These are phyloP conservation scores for Pythium phragmitis DNA, from an alignment of 352 stramenopile species.

Conservation along the genomic window DNA sequence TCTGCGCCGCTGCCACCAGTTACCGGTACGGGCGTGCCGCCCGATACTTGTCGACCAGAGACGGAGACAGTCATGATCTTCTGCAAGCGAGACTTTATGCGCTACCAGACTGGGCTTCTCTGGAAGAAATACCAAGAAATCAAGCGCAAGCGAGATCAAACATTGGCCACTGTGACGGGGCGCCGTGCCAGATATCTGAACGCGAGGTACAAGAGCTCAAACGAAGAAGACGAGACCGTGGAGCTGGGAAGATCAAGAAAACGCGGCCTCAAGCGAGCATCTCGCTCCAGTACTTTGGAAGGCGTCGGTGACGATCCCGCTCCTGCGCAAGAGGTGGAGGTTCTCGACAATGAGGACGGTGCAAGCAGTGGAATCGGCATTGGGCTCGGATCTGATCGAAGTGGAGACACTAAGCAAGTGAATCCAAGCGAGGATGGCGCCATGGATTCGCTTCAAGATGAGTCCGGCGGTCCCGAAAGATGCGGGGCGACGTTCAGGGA, in stretches of 20 bases:
- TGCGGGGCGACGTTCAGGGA: too few relatives aligned
- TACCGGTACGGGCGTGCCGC: background rate
- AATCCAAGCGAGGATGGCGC: too few relatives aligned
- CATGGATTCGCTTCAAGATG: too few relatives aligned
- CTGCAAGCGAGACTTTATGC: slow-evolving; percentile 79
- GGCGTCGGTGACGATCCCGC: background rate
- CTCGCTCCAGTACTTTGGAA: background rate
- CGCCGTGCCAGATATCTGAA: slow-evolving; percentile 25
- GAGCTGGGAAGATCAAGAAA: background rate
- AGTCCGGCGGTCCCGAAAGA: too few relatives aligned
- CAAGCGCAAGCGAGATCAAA: slow-evolving; percentile 30
- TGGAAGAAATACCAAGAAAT: slow-evolving; percentile 79
- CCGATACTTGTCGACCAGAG: slow-evolving; percentile 11
- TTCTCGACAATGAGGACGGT: too few relatives aligned
- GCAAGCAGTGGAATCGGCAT: too few relatives aligned
- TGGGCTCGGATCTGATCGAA: too few relatives aligned
- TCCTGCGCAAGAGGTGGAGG: background rate
- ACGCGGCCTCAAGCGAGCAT: background rate
- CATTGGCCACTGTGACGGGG: slow-evolving; percentile 21
- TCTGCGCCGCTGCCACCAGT: background rate
- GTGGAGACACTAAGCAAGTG: too few relatives aligned
- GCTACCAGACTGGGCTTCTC: slow-evolving; percentile 64
- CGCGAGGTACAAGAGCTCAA: slow-evolving; percentile 19
- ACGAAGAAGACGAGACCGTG: background rate
- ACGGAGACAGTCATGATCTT: slow-evolving; percentile 79